phyloP scores from a whole-genome alignment of 371 early-diverging fungal species.

The Amoeboaphelidium protococcarum region DNA sequence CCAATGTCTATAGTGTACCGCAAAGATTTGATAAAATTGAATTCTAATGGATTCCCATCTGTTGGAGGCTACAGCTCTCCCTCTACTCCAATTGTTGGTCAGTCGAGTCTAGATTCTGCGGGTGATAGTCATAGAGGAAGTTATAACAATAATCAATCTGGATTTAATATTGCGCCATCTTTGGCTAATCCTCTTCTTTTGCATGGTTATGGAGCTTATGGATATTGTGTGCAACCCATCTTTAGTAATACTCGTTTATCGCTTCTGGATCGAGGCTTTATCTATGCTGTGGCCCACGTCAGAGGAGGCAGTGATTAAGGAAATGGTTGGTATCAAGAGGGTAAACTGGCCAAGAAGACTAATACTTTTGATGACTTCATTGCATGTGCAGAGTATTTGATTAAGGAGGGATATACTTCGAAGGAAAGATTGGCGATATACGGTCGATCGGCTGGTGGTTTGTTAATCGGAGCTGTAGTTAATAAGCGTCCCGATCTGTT shows the following conservation, averaged over 20 bases:
- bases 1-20: constrained; percentile 26
- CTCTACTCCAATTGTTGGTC: too few relatives aligned
- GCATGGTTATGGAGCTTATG: constrained; percentile 29
- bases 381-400: constrained; percentile 18
- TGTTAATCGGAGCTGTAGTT: constrained; percentile 23
- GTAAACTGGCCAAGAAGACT: constrained; percentile 24
- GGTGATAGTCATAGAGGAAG: too few relatives aligned
- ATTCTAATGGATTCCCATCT: too few relatives aligned
- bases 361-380: constrained; percentile 30
- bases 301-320: constrained; percentile 23
- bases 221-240: constrained; percentile 19
- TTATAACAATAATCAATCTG: too few relatives aligned
- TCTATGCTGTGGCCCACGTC: constrained; percentile 30
- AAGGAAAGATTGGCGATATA: constrained; percentile 21
- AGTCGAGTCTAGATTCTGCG: too few relatives aligned
- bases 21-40: too few relatives aligned
- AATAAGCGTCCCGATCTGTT: constrained; percentile 27
- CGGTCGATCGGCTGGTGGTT: constrained; percentile 28
- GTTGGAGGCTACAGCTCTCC: too few relatives aligned
- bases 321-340: constrained; percentile 24
- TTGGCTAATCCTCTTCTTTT: constrained; percentile 21
- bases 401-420: constrained; percentile 25
- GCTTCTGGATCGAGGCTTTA: constrained; percentile 26
- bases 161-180: too few relatives aligned
- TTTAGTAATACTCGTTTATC: constrained; percentile 20